Evolutionary conservation across 139 green algal species (phyloP).

Genomic region (Limnomonas spitsbergensis): DNA sequence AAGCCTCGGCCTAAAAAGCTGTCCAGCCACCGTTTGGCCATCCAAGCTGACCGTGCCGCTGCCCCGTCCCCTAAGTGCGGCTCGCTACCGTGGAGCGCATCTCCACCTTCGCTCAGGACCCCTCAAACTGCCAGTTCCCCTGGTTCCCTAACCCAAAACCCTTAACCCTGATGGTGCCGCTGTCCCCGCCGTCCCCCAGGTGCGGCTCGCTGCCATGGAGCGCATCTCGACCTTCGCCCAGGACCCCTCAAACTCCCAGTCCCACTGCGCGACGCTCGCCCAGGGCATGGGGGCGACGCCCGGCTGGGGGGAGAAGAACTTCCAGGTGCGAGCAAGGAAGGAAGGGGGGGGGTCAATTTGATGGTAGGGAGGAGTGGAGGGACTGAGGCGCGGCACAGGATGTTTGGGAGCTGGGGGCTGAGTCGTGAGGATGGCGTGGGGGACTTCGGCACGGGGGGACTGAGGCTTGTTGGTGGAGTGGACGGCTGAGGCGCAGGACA

Average conservation of each 20-base stretch:
- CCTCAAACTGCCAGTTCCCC: constrained; percentile 27
- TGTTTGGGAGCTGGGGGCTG: no score
- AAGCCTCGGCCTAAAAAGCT: no score
- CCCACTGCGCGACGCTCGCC: constrained; percentile 47
- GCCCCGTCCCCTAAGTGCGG: constrained; percentile 63
- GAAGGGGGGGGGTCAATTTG: neutral
- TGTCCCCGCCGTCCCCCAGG: no score
- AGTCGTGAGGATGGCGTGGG: no score
- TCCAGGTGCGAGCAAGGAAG: constrained; percentile 72
- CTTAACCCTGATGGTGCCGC: no score
- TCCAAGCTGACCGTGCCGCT: no score
- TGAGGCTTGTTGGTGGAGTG: no score
- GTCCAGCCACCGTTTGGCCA: no score
- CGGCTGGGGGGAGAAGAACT: constrained; percentile 93
- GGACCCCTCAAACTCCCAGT: constrained; percentile 29
- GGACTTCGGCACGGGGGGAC: no score
- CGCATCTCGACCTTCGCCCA: constrained; percentile 45
- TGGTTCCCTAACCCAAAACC: no score
- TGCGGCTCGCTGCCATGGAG: constrained; percentile 77
- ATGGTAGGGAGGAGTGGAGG: neutral
- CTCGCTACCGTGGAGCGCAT: constrained; percentile 75
- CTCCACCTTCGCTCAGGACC: constrained; percentile 38
- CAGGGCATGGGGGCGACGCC: constrained; percentile 69
- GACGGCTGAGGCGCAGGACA: no score
- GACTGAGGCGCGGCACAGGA: no score